Base-by-base conservation (phyloP, 768 basidiomycete genomes). In the Termitomyces sp. region DNA sequence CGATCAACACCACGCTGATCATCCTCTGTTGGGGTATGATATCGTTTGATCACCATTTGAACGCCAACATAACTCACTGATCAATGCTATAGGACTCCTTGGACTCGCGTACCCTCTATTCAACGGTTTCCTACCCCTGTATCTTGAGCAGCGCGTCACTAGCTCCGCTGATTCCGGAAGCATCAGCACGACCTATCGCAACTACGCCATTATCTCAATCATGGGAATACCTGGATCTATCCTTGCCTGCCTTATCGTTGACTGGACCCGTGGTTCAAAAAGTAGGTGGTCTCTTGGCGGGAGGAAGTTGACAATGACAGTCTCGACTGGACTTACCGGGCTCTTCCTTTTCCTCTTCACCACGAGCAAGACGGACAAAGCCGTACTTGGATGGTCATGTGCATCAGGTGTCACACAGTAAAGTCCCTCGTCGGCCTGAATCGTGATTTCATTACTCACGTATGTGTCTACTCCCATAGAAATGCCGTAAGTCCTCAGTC, bases 21-120 rank as follows among this genome's bases (percentile, higher is more conserved):
- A 80, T 82, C 56, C 53, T 77, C 9, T 69, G 80, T 20, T 83
- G 82, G 80, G 80, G 73, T 80, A 65, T 28, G 73, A 68, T 10
- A 9, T 42, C n/a, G 6, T 7, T 28, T 40, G 32, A 24, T 45
- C 14, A 33, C 12, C 7, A 22, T 12, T 22, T 42, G 26, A 30
- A 30, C 26, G 1, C 3, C 30, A 28, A 14, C 35, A 7, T 14
- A 18, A 30, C 4, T 43, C 20, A 43, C 22, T 13, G 16, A 24
- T 24, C 12, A 12, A 20, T n/a, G 18, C 10, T 24, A 57, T 46
- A 70, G 79, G 73, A 36, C 62, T 79, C 32, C 76, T 82, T 49
- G 82, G 82, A 7, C 73, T 82, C 2, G 81, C 79, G 6, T 83
- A 79, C 61, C 83, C 83, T 6, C 70, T 84, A 2, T 82, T 77